Conservation (phyloP, 768 basidiomycete species). For the Boletus sp. region DNA sequence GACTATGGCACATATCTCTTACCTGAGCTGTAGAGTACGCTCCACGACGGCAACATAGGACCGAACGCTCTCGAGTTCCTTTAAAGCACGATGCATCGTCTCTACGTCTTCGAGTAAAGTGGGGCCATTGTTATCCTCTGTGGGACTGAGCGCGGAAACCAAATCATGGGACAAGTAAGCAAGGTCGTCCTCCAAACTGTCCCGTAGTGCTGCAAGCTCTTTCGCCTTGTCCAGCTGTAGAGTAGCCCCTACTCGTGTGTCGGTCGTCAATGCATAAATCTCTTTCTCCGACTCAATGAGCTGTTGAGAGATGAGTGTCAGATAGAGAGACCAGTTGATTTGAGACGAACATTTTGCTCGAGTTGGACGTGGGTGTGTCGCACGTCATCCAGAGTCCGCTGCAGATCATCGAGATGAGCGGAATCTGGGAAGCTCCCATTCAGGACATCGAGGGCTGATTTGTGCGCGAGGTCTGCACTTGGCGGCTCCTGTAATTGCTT, state of each 20-base stretch:
- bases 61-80: constrained; percentile 73
- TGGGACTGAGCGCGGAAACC: constrained; percentile 47
- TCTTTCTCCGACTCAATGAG: constrained; percentile 50
- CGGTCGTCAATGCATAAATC: constrained; percentile 45
- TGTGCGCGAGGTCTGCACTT: constrained; percentile 39
- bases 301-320: constrained; percentile 44
- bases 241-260: constrained; percentile 48
- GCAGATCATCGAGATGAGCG: constrained; percentile 51
- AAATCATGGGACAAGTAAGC: constrained; percentile 64
- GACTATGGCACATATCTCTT: constrained; percentile 16
- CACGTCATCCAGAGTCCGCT: constrained; percentile 43
- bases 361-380: constrained; percentile 41
- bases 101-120: constrained; percentile 85
- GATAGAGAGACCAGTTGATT: constrained; percentile 11
- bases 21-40: constrained; percentile 73
- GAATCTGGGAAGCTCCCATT: constrained; percentile 48
- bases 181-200: constrained; percentile 77
- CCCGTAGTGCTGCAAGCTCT: constrained; percentile 71
- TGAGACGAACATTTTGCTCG: constrained; percentile 43
- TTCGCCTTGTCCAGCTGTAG: constrained; percentile 62
- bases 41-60: constrained; percentile 76
- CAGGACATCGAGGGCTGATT: constrained; percentile 36
- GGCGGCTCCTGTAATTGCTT: constrained; percentile 51
- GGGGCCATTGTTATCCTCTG: constrained; percentile 45
- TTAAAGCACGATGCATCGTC: constrained; percentile 69